Conservation (phyloP, 495 filamentous ascomycete species). For the Penicillium alfredii region DNA sequence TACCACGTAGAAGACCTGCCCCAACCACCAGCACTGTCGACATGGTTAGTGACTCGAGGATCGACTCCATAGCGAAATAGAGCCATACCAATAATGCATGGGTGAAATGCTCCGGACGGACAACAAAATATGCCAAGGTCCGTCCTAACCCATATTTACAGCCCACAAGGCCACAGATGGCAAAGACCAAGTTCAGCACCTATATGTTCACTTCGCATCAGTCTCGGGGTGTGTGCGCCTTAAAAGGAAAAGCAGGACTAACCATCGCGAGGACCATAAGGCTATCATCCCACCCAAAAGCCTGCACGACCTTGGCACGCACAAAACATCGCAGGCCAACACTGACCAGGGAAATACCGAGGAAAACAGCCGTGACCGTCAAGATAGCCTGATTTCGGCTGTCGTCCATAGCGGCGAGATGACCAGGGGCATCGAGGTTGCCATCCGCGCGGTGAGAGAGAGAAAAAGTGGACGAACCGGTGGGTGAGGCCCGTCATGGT, state of each 20-base stretch:
- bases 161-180: constrained; percentile 25
- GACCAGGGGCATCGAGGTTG: constrained; percentile 2
- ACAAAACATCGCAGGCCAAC: constrained; percentile 28
- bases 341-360: constrained; percentile 21
- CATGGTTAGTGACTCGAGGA: background rate
- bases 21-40: constrained; percentile 27
- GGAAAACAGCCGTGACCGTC: constrained; percentile 26
- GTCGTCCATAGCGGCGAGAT: constrained; percentile 14
- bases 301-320: constrained; percentile 22
- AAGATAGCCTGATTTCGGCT: constrained; percentile 23
- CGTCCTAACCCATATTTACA: constrained; percentile 27
- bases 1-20: constrained; percentile 30
- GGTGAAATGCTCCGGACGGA: constrained; percentile 15
- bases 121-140: constrained; percentile 17
- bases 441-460: constrained; percentile 9
- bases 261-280: constrained; percentile 31
- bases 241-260: too few relatives aligned
- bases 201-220: too few relatives aligned
- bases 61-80: background rate
- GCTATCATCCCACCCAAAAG: constrained; percentile 32
- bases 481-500: constrained; percentile 7
- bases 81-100: constrained; percentile 25
- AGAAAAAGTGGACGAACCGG: background rate
- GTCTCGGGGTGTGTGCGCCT: background rate
- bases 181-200: constrained; percentile 25